Base-by-base conservation (phyloP, 2,329 filamentous ascomycete genomes). In the Cladosporium sp. region DNA sequence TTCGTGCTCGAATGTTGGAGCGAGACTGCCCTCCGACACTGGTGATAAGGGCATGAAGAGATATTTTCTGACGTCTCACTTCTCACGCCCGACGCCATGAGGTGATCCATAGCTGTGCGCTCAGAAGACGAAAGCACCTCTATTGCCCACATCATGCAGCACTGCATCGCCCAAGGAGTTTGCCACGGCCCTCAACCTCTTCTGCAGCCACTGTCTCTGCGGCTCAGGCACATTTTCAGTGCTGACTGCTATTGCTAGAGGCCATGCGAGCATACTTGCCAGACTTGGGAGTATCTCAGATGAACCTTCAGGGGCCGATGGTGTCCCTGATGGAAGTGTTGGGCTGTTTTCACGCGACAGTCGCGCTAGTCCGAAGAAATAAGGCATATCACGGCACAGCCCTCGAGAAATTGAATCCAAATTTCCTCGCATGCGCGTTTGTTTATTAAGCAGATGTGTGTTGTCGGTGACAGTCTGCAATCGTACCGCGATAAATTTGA, bases 241-340 rank as follows among this genome's bases (percentile, higher is more conserved):
- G 28, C 57, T 56, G 22, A 59, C 51, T 20, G 44, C 52, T 9
- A 59, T 37, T n/a, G 44, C 44, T 9, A 59, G 47, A 13, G 57
- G 44, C 57, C 57, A 59, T 2, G 51, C 51, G 6, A 56, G n/a
- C 13, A 59, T 25, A 5, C 3, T 25, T 17, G 57, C 57, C 32
- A 56, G n/a, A 17, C 36, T 59, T 2, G 51, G 57, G 2, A 24
- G n/a, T 32, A 59, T 56, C n/a, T n/a, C 39, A 2, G 28, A 19
- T 7, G 28, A 9, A 9, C 12, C 8, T 32, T 7, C 8, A 10
- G 28, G 28, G 28, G 12, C 12, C 28, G 12, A 32, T 32, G 9
- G 28, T 3, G 28, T 32, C 28, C 28, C 28, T 32, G 28, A 39
- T 39, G 36, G 7, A 35, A 7, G 32, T 48, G n/a, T 28, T 13